Evolutionary conservation across 805 yeast species (phyloP).

Genomic region (Yamadazyma sp.): DNA sequence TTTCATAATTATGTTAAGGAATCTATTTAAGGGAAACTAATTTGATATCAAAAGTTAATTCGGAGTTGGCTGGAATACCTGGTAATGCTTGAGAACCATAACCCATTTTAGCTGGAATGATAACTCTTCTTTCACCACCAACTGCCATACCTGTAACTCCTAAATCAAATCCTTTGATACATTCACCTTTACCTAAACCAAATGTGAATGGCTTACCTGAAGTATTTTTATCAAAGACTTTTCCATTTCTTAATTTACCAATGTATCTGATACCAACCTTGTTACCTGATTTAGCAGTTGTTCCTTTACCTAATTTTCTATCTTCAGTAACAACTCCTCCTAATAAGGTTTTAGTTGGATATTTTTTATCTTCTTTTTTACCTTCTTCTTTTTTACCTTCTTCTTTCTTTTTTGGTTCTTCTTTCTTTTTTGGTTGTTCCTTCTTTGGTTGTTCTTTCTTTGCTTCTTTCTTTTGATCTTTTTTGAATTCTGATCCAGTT

Average conservation of each 20-base stretch:
- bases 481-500: conserved; percentile 47
- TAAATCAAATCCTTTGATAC: conserved; percentile 97
- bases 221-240: conserved; percentile 95
- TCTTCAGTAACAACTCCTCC: conserved; percentile 96
- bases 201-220: conserved; percentile 94
- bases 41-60: conserved; percentile 93
- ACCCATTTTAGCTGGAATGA: conserved; percentile 94
- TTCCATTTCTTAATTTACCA: conserved; percentile 96
- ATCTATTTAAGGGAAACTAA: conserved; percentile 85
- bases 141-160: conserved; percentile 99
- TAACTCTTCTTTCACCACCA: conserved; percentile 98
- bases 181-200: conserved; percentile 94
- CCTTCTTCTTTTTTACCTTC: conserved; percentile 23
- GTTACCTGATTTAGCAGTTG: conserved; percentile 81
- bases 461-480: conserved; percentile 20
- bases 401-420: conserved; percentile 21
- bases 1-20: too few species aligned
- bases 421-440: conserved; percentile 23
- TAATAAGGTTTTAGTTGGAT: conserved; percentile 73
- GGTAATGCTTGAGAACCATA: conserved; percentile 94
- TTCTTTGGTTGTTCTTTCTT: conserved; percentile 21
- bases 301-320: conserved; percentile 84
- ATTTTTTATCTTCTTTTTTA: conserved; percentile 33
- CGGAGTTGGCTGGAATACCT: conserved; percentile 97
- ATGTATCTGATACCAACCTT: conserved; percentile 96